Evolutionary conservation across 176 grass and related monocot genomes (phyloP).

Genomic region (Elaeis guineensis): DNA sequence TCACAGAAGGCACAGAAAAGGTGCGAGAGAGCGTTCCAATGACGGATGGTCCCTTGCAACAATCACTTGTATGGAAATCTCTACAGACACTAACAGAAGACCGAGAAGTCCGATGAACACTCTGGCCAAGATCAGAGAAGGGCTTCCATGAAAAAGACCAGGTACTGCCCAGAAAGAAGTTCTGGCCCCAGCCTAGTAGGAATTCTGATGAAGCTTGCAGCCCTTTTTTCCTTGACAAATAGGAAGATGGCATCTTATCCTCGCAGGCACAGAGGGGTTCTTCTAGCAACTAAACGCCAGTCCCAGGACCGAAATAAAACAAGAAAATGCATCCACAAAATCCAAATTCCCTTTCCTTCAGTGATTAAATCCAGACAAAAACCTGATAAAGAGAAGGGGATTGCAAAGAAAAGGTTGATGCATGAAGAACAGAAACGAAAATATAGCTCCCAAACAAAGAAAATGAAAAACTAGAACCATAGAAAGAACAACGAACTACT

Average conservation of each 20-base stretch:
- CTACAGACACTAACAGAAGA: not conserved
- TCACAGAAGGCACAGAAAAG: not conserved
- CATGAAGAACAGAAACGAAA: too few relatives aligned
- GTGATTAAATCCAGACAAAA: not conserved
- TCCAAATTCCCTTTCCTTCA: not conserved
- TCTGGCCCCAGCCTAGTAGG: slow-evolving; percentile 30
- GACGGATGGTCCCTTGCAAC: not conserved
- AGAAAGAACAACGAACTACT: too few relatives aligned
- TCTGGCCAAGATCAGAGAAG: slow-evolving; percentile 33
- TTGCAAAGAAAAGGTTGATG: too few relatives aligned
- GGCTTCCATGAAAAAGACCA: slow-evolving; percentile 55
- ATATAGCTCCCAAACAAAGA: too few relatives aligned
- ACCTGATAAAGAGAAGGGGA: too few relatives aligned
- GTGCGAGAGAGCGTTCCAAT: not conserved
- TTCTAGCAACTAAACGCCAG: not conserved
- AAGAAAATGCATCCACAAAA: not conserved
- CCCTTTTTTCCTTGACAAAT: slow-evolving; percentile 2
- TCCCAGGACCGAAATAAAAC: not conserved
- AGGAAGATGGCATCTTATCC: slow-evolving; percentile 13
- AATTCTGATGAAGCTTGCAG: slow-evolving; percentile 20
- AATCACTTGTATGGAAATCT: slow-evolving; percentile 1
- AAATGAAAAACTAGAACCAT: too few relatives aligned
- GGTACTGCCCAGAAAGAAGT: slow-evolving; percentile 70
- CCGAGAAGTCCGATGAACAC: slow-evolving; percentile 40
- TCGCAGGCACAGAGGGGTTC: not conserved